Conservation (phyloP, 2,329 filamentous ascomycete genomes). For the Fusarium anguioides region DNA sequence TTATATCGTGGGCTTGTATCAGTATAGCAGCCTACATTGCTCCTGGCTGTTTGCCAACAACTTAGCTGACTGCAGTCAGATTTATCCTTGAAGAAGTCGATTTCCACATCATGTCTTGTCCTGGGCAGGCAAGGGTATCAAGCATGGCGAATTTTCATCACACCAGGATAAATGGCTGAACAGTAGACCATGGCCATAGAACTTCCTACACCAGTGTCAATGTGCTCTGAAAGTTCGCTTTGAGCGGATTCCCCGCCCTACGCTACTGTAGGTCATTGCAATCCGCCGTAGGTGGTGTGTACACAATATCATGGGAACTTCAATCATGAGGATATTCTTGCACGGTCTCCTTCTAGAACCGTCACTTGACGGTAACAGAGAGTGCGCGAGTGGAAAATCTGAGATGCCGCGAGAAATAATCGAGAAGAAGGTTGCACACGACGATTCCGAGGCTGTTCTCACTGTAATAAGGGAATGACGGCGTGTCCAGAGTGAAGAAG, state of each 20-base stretch:
- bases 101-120: not conserved
- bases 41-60: not conserved
- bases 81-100: not conserved
- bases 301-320: not conserved
- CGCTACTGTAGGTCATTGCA: constrained; percentile 4
- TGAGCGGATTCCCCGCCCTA: not conserved
- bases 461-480: not conserved
- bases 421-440: not conserved
- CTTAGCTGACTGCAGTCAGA: not conserved
- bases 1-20: not conserved
- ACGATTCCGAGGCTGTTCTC: not conserved
- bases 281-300: not conserved
- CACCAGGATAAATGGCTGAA: constrained; percentile 5
- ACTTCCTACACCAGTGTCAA: constrained; percentile 5
- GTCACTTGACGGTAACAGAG: constrained; percentile 16
- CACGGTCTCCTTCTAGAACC: not conserved
- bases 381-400: not conserved
- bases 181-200: not conserved
- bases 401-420: not conserved
- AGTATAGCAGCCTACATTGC: not conserved
- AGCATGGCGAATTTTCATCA: not conserved
- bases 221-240: not conserved
- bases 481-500: not conserved
- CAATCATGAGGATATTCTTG: not conserved
- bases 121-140: not conserved